phyloP scores from a whole-genome alignment of 2,329 filamentous ascomycete genomes.

The Chrysoporthe cubensis region DNA sequence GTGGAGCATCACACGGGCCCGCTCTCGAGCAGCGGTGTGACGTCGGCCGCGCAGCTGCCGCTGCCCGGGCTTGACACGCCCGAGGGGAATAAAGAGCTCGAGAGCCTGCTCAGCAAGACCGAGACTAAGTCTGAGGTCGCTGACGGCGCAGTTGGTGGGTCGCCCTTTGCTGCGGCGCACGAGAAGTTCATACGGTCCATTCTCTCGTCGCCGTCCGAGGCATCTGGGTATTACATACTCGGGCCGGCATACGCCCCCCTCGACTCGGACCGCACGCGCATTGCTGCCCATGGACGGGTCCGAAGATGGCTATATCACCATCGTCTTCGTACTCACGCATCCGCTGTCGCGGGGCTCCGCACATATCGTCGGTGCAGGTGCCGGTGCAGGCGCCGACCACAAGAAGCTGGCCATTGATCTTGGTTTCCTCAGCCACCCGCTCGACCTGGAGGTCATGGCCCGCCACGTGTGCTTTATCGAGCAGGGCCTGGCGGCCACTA shows the following conservation, averaged over 20 bases:
- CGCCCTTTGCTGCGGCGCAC: no score
- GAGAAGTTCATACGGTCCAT: no score
- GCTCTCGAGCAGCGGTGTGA: background rate
- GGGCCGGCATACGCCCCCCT: no score
- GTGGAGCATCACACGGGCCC: background rate
- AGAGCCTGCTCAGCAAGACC: no score
- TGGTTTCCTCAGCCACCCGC: constrained; percentile 57
- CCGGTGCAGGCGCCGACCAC: no score
- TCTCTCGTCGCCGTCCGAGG: no score
- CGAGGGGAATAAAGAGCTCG: background rate
- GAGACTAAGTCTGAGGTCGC: no score
- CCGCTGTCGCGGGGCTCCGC: constrained; percentile 22
- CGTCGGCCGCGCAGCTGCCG: background rate
- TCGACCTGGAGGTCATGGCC: constrained; percentile 58
- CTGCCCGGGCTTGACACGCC: background rate
- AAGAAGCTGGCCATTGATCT: constrained; percentile 51
- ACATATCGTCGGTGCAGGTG: constrained; percentile 33
- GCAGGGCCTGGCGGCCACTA: background rate
- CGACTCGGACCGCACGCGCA: no score
- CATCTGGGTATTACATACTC: no score
- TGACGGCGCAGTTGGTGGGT: no score
- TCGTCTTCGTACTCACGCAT: constrained; percentile 7
- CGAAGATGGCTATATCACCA: constrained; percentile 5
- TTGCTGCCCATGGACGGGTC: no score
- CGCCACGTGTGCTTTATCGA: constrained; percentile 49